Evolutionary conservation across 2,329 filamentous ascomycete genomes (phyloP).

Genomic region (Microcyclosporella mali): DNA sequence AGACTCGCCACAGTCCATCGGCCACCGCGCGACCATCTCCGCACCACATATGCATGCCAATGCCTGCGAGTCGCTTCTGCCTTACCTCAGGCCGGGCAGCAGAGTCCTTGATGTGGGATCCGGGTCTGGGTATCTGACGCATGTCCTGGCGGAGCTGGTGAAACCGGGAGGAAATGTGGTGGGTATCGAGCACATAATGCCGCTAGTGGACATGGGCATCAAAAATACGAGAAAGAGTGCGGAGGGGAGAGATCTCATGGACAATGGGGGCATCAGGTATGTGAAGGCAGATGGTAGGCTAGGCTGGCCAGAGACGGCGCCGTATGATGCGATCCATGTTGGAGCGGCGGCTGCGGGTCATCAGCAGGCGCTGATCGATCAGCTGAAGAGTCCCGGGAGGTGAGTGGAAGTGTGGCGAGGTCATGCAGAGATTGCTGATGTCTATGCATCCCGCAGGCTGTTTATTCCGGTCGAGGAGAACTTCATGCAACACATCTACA

Average conservation of each 20-base stretch:
- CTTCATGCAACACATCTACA: conserved; percentile 61
- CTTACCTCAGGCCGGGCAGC: conserved; percentile 48
- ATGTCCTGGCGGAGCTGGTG: conserved; percentile 75
- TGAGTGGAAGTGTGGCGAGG: conserved; percentile 26
- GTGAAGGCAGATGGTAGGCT: conserved; percentile 60
- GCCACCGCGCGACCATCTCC: conserved; percentile 62
- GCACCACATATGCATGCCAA: conserved; percentile 68
- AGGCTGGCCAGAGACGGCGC: conserved; percentile 42
- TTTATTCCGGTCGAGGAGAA: conserved; percentile 68
- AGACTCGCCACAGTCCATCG: conserved; percentile 64
- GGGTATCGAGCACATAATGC: conserved; percentile 46
- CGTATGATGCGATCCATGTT: conserved; percentile 93
- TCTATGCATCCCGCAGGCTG: conserved; percentile 42
- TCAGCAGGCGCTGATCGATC: conserved; percentile 65
- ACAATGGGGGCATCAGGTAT: conserved; percentile 60
- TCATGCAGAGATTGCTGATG: no score
- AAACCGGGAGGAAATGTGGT: conserved; percentile 42
- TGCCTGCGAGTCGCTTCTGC: conserved; percentile 57
- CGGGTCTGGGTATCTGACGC: conserved; percentile 68
- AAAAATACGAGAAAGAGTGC: conserved; percentile 41
- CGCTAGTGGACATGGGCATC: conserved; percentile 38
- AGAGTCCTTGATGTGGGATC: conserved; percentile 45
- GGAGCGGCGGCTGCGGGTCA: conserved; percentile 74
- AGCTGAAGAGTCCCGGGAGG: conserved; percentile 71
- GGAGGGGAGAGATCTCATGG: conserved; percentile 52